Evolutionary conservation across 192 early-diverging fungal genomes (phyloP).

Genomic region (Coemansia sp.): DNA sequence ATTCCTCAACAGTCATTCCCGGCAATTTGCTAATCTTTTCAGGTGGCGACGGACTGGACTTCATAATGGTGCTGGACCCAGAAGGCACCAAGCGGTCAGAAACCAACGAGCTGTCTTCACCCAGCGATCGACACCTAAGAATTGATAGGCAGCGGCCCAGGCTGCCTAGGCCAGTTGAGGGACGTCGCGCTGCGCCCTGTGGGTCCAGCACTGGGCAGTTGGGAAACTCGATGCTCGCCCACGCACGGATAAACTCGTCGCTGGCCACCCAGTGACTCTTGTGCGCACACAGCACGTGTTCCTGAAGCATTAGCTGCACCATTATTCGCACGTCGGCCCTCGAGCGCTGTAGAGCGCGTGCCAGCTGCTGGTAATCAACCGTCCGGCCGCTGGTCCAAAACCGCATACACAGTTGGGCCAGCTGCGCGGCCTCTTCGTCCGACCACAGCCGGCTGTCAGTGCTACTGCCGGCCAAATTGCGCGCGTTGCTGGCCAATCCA

Average conservation of each 20-base stretch:
- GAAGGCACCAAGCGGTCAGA: background rate
- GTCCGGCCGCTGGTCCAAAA: slow-evolving; percentile 20
- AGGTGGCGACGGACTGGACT: background rate
- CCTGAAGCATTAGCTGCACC: slow-evolving; percentile 41
- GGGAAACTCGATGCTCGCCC: slow-evolving; percentile 40
- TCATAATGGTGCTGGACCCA: background rate
- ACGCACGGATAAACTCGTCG: slow-evolving; percentile 8
- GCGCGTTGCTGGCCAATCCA: background rate
- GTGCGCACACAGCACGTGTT: slow-evolving; percentile 21
- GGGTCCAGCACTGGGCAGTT: slow-evolving; percentile 18
- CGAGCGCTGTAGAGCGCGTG: slow-evolving; percentile 9
- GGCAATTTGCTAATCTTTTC: background rate
- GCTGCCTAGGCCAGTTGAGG: background rate
- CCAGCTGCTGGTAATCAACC: slow-evolving; percentile 13
- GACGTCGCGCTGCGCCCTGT: background rate
- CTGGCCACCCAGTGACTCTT: slow-evolving; percentile 20
- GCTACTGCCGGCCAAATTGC: background rate
- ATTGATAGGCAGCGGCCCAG: slow-evolving; percentile 15
- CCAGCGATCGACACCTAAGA: slow-evolving; percentile 6
- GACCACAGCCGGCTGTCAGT: slow-evolving; percentile 12
- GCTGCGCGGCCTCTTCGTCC: slow-evolving; percentile 2
- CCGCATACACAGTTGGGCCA: slow-evolving; percentile 18
- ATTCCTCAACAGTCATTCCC: background rate
- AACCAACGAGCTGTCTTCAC: background rate
- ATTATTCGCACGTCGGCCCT: slow-evolving; percentile 15